Base-by-base conservation (phyloP, 2,329 filamentous ascomycete species). In the Pezicula rhizophila region DNA sequence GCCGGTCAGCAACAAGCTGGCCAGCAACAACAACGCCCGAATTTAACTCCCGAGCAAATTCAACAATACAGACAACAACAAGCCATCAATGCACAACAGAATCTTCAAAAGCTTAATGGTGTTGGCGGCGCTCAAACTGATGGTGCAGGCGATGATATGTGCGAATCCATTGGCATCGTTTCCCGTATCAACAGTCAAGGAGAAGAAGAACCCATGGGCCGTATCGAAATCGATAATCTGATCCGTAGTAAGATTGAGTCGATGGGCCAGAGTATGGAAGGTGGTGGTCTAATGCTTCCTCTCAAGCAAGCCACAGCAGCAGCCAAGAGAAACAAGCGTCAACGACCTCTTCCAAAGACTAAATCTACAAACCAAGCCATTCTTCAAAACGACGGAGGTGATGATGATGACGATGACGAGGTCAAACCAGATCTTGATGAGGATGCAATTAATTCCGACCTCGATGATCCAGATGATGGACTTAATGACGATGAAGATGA, bases 381-480 rank as follows among this genome's bases (percentile, higher is more conserved):
- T 8, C 58, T 66, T 28, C 78, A 84, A 52, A 76, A 78, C 45
- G 85, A 92, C 63, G 78, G 76, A 15, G 78, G 76, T n/a, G 78
- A 82, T 57, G 86, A 84, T 4, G 73, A 75, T 35, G 80, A 81
- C 18, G 73, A 79, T 5, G 80, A 82, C 40, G 80, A 79, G 40
- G 76, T 59, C 3, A 64, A 80, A 33, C 28, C 28, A 20, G 80
- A 80, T 46, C 70, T 82, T 11, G 91, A 96, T 56, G 92, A 96
- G 57, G 91, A 99, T 66, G 93, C 92, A 2, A 99, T 99, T 71
- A 99, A 99, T 68, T 97, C 93, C 0, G 93, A 99, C 61, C 82
- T 99, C 3, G 93, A 99, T 64, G 93, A 99, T 64, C 83, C 91
- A 0, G 91, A 97, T 54, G 93, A 97, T 52, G 84, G 89, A 10